Evolutionary conservation across 164 flowering plant genomes (phyloP).

Genomic region (Paratinospora sagittata): DNA sequence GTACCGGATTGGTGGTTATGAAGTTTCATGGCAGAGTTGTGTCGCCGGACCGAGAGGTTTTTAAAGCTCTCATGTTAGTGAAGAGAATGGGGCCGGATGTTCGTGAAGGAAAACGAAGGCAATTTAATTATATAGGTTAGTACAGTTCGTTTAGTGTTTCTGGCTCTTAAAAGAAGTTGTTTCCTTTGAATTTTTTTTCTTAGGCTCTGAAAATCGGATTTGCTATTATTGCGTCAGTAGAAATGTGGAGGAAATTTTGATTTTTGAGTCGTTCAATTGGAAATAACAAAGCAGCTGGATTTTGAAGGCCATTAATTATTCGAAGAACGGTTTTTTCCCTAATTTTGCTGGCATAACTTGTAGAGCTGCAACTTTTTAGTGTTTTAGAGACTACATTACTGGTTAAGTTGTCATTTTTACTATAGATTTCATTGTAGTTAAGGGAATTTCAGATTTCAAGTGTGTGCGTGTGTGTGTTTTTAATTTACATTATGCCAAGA

Average conservation of each 20-base stretch:
- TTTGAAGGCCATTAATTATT: no score
- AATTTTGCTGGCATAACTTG: no score
- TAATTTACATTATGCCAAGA: neutral
- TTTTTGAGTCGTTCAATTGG: neutral
- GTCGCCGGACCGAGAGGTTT: constrained; percentile 55
- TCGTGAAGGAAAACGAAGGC: constrained; percentile 80
- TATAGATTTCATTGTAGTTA: neutral
- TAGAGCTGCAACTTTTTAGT: neutral
- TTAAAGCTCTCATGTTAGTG: constrained; percentile 69
- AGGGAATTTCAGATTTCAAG: neutral
- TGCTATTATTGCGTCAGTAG: neutral
- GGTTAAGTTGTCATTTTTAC: neutral
- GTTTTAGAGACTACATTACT: neutral
- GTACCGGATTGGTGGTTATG: neutral
- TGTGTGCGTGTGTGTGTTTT: no score
- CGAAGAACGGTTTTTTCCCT: no score
- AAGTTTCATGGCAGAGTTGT: constrained; percentile 42
- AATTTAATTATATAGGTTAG: constrained; percentile 71
- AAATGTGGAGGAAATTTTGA: neutral
- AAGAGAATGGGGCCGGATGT: constrained; percentile 72
- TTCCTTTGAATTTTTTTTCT: no score
- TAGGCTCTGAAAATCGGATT: neutral
- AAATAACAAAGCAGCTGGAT: no score
- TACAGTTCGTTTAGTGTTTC: neutral
- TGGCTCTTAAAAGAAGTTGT: no score